Base-by-base conservation (phyloP, 1,139 yeast genomes). In the Hyphopichia wangnamkhiaoensis region DNA sequence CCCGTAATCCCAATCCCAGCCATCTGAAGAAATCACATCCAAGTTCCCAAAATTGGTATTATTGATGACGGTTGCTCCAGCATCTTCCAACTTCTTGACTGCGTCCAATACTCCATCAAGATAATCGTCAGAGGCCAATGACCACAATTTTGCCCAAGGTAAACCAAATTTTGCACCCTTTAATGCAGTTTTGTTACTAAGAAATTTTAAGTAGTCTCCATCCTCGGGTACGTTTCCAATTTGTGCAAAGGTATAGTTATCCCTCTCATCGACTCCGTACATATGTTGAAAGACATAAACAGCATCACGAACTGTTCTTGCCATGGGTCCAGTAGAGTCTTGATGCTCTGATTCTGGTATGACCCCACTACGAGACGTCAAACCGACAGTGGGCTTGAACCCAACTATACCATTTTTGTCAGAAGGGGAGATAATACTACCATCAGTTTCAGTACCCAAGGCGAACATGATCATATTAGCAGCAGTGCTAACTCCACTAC, bases 1-100 rank as follows among this genome's bases (percentile, higher is more conserved):
- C 30, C 58, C 59, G 27, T 48, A 42, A 17, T 44, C 52, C 59
- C 59, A 54, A 36, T 54, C 38, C 59, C 59, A 54, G 7, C 59
- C 59, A 28, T 50, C 47, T 19, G 42, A 37, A 5, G 57, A 53
- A 35, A 54, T 49, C 4, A 52, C 56, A 31, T 53, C 54, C 15
- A 49, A 48, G 31, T 51, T 44, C 8, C 44, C 47, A 33, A 54
- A 54, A 33, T 54, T 39, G 9, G 58, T 54, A 40, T 51, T 54
- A 41, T 53, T 53, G 37, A 46, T 44, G 12, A 54, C 49, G 4
- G 45, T 42, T 10, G 58, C 58, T n/a, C 59, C 58, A 5, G 53
- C 56, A 15, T 34, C 49, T 37, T 46, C 47, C 13, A 54, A 35
- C 24, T 35, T 18, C 24, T 44, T 36, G 18, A 54, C 37, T 17